Conservation (phyloP, 129 eudicot genomes). For the Deinandra increscens region DNA sequence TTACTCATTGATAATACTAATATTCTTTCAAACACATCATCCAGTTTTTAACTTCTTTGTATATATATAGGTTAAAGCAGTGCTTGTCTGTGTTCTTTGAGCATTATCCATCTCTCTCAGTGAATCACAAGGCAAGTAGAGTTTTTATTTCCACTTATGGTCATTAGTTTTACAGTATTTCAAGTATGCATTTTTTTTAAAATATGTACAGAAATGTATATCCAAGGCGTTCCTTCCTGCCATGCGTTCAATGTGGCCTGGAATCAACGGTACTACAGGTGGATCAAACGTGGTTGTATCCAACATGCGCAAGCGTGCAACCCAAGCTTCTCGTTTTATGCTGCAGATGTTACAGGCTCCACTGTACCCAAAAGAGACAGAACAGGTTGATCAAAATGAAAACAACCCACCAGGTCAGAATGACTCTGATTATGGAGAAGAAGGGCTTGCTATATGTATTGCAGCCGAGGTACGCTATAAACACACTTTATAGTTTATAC, state of each 20-base stretch:
- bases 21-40: not conserved
- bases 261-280: slow-evolving; percentile 66
- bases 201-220: slow-evolving; percentile 66
- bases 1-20: not conserved
- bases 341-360: slow-evolving; percentile 89
- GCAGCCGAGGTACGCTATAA: slow-evolving; percentile 70
- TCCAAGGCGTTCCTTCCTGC: slow-evolving; percentile 78
- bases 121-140: slow-evolving; percentile 77
- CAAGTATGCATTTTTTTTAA: not conserved
- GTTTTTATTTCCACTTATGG: not conserved
- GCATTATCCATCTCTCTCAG: slow-evolving; percentile 86
- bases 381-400: slow-evolving; percentile 32
- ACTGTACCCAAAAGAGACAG: slow-evolving; percentile 49
- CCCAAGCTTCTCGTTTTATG: slow-evolving; percentile 94
- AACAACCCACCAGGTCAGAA: slow-evolving; percentile 23
- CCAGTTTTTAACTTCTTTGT: not conserved
- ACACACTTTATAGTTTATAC: not conserved
- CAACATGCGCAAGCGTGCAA: slow-evolving; percentile 83
- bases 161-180: not conserved
- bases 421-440: slow-evolving; percentile 63
- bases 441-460: slow-evolving; percentile 88
- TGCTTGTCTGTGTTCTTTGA: slow-evolving; percentile 93
- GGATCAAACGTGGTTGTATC: slow-evolving; percentile 58
- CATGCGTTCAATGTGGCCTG: slow-evolving; percentile 92
- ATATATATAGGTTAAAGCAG: slow-evolving; percentile 68